Evolutionary conservation across 108 stramenopile genomes (phyloP).

Genomic region (Nitzschia sp.): DNA sequence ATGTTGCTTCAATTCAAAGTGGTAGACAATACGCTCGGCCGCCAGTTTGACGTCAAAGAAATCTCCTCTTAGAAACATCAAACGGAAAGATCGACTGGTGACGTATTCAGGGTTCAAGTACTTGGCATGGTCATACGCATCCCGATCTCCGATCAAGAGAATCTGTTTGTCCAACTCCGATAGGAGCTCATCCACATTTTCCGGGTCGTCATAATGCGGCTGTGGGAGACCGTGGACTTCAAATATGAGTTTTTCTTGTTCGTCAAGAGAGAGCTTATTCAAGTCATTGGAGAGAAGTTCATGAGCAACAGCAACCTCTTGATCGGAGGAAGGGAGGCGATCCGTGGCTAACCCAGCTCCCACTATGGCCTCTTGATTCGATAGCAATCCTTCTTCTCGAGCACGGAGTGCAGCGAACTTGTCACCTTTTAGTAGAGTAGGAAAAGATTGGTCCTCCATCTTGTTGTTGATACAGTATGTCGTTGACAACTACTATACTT

Average conservation of each 20-base stretch:
- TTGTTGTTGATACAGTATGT: too few relatives aligned
- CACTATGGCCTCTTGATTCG: background rate
- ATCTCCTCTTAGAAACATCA: conserved; percentile 31
- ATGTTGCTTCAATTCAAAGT: conserved; percentile 26
- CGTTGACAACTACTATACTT: too few relatives aligned
- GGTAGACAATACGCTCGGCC: conserved; percentile 9
- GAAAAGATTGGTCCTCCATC: too few relatives aligned
- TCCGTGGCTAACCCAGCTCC: background rate
- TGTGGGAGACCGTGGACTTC: conserved; percentile 23
- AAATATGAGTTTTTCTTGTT: background rate
- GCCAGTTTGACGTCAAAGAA: conserved; percentile 24
- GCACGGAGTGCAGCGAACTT: background rate
- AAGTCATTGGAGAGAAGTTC: conserved; percentile 4
- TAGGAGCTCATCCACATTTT: background rate
- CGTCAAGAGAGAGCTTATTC: background rate
- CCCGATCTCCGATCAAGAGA: background rate
- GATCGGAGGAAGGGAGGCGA: background rate
- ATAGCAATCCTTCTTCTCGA: background rate
- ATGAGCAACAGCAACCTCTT: background rate
- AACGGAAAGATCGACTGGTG: conserved; percentile 13
- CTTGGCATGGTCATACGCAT: conserved; percentile 15
- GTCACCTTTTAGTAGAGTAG: background rate
- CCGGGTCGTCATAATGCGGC: background rate
- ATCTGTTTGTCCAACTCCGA: conserved; percentile 1
- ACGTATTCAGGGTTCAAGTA: conserved; percentile 8